Evolutionary conservation across 257 asterid species (phyloP).

Genomic region (Fraxinus cuspidata): DNA sequence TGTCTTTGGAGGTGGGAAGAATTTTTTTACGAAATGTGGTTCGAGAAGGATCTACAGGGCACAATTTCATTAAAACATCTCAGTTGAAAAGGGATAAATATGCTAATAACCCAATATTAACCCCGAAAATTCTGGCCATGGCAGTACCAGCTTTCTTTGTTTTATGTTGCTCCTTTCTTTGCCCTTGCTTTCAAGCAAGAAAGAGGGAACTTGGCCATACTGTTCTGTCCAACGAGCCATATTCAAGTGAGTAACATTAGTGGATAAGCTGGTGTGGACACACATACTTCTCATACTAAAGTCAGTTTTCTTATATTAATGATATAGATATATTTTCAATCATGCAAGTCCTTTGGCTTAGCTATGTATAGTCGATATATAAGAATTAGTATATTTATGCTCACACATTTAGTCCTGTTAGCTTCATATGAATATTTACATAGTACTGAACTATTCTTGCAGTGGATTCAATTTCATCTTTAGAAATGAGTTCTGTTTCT

Average conservation of each 20-base stretch:
- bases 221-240: slow-evolving; percentile 65
- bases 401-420: not conserved
- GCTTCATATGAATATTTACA: slow-evolving; percentile 17
- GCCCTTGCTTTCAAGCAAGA: slow-evolving; percentile 89
- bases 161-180: slow-evolving; percentile 64
- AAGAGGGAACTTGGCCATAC: slow-evolving; percentile 55
- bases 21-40: slow-evolving; percentile 43
- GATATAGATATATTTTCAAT: not conserved
- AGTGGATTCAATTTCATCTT: slow-evolving; percentile 62
- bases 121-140: slow-evolving; percentile 57
- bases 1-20: slow-evolving; percentile 48
- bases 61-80: slow-evolving; percentile 27
- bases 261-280: not conserved
- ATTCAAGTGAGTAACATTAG: slow-evolving; percentile 62
- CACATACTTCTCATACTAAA: not conserved
- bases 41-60: slow-evolving; percentile 44
- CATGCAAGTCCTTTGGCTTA: not conserved
- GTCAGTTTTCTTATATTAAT: not conserved
- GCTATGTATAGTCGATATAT: slow-evolving; percentile 10
- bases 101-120: slow-evolving; percentile 33
- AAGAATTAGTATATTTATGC: slow-evolving; percentile 6
- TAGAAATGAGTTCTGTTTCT: slow-evolving; percentile 54
- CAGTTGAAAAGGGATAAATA: slow-evolving; percentile 35
- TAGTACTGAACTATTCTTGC: slow-evolving; percentile 35
- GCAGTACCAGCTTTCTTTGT: slow-evolving; percentile 70